These are phyloP conservation scores for Geranium incanum DNA, from an alignment of 441 rosid genomes.

Conservation along the genomic window DNA sequence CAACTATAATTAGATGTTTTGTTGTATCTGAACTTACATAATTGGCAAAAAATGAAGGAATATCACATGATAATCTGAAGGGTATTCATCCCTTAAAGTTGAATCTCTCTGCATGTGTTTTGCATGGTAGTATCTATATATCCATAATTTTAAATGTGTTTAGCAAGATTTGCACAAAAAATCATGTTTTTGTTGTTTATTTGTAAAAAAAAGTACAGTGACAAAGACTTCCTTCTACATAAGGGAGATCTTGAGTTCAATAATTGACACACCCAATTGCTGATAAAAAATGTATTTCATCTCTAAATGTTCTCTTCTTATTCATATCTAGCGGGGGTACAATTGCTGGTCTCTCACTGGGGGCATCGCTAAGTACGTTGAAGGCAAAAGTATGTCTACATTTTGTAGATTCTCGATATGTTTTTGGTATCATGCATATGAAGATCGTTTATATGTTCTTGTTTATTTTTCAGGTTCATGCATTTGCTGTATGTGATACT, in stretches of 20 bases:
- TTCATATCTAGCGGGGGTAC: slow-evolving; percentile 69
- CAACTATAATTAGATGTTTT: not conserved
- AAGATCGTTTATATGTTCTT: slow-evolving; percentile 16
- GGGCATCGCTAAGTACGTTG: slow-evolving; percentile 60
- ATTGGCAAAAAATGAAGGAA: not conserved
- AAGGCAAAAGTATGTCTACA: slow-evolving; percentile 63
- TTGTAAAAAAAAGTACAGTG: no score
- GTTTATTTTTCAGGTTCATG: slow-evolving; percentile 65
- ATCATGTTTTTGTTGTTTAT: not conserved
- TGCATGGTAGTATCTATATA: not conserved
- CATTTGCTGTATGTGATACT: slow-evolving; percentile 79
- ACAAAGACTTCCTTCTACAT: no score
- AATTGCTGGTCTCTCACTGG: slow-evolving; percentile 79
- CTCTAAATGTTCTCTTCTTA: slow-evolving; percentile 15
- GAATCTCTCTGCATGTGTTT: not conserved
- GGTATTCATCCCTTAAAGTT: not conserved
- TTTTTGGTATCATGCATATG: slow-evolving; percentile 3
- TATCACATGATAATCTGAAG: not conserved
- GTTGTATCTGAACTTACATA: not conserved
- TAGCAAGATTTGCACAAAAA: not conserved
- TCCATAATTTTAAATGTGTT: not conserved
- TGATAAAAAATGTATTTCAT: not conserved
- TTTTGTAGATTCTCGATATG: slow-evolving; percentile 9
- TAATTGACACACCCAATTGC: no score
- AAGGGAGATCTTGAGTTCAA: no score